Evolutionary conservation across 768 basidiomycete species (phyloP), one percentile per base, ranked within the genome.

Genomic region (Cubamyces lactineus): DNA sequence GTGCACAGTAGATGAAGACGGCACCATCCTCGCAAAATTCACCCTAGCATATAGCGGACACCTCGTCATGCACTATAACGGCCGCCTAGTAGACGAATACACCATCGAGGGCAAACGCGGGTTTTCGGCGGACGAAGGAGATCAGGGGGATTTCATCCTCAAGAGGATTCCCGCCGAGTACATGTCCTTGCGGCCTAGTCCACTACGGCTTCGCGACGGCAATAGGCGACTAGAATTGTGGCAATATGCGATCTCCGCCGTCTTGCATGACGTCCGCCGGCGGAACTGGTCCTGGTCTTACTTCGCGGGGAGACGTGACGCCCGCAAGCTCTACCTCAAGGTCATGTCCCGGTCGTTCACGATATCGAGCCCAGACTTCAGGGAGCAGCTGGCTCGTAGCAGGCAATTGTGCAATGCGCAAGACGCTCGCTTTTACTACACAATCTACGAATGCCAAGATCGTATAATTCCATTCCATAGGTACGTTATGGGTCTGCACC

Each of bases 231-330:
- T 48, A 3, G 48, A 41, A 11, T 39, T 59, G 21, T 69, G 68
- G 68, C 42, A 13, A 7, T 66, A 52, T 47, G 68, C 68, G 7
- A 53, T 64, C 8, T n/a, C 30, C 15, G 62, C 62, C 6, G 41
- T 62, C 21, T 16, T 49, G 23, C 28, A 53, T 40, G 55, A 63
- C 15, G 34, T 69, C 16, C 63, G 59, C 5, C 57, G 62, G 12
- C 38, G 51, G 30, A 23, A 30, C 5, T 69, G 68, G 64, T 49
- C 61, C 23, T 66, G 66, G 69, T 21, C 61, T 4, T 66, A 59
- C 57, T 67, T 70, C 40, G 53, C 46, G 17, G 54, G 53, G 26
- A 63, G 65, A 1, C 55, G 61, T 11, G 50, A 58, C 38, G 46
- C 26, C 1, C 61, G 65, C 30, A 65, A 50, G 28, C 23, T 9